Conservation (phyloP, 2,329 filamentous ascomycete species). For the Scytalidium lignicola region DNA sequence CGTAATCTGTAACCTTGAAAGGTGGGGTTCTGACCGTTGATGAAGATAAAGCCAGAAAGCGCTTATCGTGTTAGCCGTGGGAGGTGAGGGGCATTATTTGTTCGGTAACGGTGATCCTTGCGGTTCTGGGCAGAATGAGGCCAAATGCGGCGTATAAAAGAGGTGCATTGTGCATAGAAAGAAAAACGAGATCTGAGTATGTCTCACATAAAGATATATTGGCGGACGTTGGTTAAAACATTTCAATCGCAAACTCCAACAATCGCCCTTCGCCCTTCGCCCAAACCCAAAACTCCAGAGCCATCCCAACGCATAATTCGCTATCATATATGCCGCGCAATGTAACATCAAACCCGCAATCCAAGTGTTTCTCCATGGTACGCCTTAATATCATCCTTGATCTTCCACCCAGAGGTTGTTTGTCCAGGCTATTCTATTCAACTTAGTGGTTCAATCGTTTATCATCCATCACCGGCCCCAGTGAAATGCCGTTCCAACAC, state of each 20-base stretch:
- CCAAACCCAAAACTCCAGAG: not conserved
- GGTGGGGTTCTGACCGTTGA: not conserved
- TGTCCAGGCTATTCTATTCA: no score
- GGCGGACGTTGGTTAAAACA: not conserved
- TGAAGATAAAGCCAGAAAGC: not conserved
- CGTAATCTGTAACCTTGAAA: not conserved
- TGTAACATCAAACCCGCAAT: no score
- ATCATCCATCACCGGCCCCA: slow-evolving; percentile 13
- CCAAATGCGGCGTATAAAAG: no score
- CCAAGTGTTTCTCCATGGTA: no score
- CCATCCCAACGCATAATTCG: not conserved
- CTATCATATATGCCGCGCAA: not conserved
- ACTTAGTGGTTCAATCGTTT: not conserved
- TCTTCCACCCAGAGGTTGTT: no score
- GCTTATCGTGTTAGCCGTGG: not conserved
- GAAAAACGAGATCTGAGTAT: no score
- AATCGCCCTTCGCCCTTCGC: not conserved
- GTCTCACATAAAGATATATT: not conserved
- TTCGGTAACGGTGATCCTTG: no score
- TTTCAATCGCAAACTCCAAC: not conserved
- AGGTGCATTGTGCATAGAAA: no score
- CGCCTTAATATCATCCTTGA: no score
- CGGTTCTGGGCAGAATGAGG: no score
- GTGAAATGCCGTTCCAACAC: slow-evolving; percentile 23
- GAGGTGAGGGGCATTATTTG: not conserved